A percentile compares a stretch with the other conserved stretches of the same genome.
phyloP scores from a whole-genome alignment of 768 basidiomycete species.

The Lactarius evosmus region DNA sequence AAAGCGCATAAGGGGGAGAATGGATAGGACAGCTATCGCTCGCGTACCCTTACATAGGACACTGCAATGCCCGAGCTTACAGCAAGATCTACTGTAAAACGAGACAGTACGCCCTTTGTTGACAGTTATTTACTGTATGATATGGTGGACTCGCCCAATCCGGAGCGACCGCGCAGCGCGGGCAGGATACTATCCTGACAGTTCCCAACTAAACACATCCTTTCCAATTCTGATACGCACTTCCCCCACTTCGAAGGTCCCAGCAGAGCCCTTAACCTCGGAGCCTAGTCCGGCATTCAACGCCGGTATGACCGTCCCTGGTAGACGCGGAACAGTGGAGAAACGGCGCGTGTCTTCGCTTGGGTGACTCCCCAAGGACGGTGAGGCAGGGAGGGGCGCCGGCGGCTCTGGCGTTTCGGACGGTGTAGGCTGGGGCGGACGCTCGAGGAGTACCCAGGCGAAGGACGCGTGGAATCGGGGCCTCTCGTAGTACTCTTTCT shows the following conservation, averaged over 20 bases:
- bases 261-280: slow-evolving; percentile 44
- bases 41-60: no score
- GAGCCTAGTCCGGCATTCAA: slow-evolving; percentile 51
- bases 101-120: no score
- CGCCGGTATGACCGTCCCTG: slow-evolving; percentile 42
- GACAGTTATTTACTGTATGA: no score
- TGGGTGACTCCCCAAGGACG: slow-evolving; percentile 1
- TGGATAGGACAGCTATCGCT: no score
- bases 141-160: no score
- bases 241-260: slow-evolving; percentile 50
- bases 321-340: slow-evolving; percentile 51
- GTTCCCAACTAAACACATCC: slow-evolving; percentile 50
- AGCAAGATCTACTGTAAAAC: no score
- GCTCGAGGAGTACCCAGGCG: slow-evolving; percentile 75
- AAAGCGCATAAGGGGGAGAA: no score
- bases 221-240: slow-evolving; percentile 72
- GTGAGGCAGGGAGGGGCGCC: not conserved
- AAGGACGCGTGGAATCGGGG: slow-evolving; percentile 90
- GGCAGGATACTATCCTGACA: slow-evolving; percentile 29
- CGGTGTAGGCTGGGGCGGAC: not conserved
- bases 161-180: no score
- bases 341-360: slow-evolving; percentile 34
- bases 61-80: no score
- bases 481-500: slow-evolving; percentile 73
- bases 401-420: not conserved